Evolutionary conservation across 129 eudicot genomes (phyloP).

Genomic region (Centaurea solstitialis): DNA sequence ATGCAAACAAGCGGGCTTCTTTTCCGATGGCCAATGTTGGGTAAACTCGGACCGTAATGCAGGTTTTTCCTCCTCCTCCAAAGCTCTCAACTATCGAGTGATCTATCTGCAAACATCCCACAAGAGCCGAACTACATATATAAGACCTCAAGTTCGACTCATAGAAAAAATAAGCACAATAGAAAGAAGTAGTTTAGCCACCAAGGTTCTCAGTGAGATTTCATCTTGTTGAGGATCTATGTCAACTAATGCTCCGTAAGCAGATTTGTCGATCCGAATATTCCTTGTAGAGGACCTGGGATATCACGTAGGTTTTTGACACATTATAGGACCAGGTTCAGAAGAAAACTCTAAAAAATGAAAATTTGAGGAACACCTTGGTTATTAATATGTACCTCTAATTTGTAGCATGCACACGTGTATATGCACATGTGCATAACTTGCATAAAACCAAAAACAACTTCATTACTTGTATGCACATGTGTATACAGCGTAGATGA

Average conservation of each 20-base stretch:
- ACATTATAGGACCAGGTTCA: not conserved
- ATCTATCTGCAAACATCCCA: constrained; percentile 52
- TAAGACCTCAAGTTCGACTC: not conserved
- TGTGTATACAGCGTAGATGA: too few species aligned
- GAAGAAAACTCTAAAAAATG: not conserved
- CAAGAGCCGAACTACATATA: not conserved
- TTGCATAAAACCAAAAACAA: too few species aligned
- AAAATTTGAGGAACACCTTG: too few species aligned
- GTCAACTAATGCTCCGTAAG: constrained; percentile 54
- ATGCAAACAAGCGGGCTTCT: constrained; percentile 45
- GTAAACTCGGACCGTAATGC: constrained; percentile 75
- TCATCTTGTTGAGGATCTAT: constrained; percentile 48
- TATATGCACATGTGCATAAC: too few species aligned
- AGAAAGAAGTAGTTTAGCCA: constrained; percentile 2
- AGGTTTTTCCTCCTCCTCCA: constrained; percentile 63
- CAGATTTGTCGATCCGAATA: constrained; percentile 27
- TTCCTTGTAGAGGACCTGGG: constrained; percentile 49
- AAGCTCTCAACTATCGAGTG: constrained; percentile 72
- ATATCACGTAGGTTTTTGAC: not conserved
- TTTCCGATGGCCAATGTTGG: constrained; percentile 56
- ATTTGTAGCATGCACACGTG: too few species aligned
- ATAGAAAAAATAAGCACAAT: not conserved
- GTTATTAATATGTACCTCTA: too few species aligned
- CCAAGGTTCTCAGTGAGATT: constrained; percentile 65
- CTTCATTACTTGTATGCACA: too few species aligned